These are phyloP conservation scores for Pezicula neosporulosa DNA, from an alignment of 2,329 filamentous ascomycete genomes.

Conservation along the genomic window DNA sequence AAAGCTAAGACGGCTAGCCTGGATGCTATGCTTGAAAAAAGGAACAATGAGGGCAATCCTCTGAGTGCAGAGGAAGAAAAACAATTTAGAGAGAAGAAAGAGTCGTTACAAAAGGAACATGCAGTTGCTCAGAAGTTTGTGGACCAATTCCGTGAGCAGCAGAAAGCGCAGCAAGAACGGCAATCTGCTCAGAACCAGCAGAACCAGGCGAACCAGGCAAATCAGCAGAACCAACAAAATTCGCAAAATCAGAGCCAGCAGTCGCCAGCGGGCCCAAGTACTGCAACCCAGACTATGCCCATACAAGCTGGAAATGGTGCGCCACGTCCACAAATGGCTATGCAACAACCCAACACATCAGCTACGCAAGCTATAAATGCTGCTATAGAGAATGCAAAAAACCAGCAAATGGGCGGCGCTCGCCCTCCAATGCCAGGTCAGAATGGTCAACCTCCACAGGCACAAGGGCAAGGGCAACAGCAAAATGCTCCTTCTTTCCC, in stretches of 20 bases:
- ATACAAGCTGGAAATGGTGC: conserved; percentile 13
- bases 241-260: not conserved
- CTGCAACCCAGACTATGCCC: conserved; percentile 1
- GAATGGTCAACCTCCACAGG: conserved; percentile 12
- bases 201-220: conserved; percentile 5
- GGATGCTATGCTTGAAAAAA: conserved; percentile 39
- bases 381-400: conserved; percentile 29
- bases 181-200: conserved; percentile 23
- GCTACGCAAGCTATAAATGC: conserved; percentile 30
- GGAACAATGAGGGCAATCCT: conserved; percentile 38
- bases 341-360: conserved; percentile 21
- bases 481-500: conserved; percentile 15
- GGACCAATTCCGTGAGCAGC: conserved; percentile 39
- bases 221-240: not conserved
- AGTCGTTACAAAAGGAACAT: conserved; percentile 41
- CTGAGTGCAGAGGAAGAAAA: conserved; percentile 45
- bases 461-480: conserved; percentile 13
- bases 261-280: not conserved
- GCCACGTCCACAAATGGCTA: conserved; percentile 23
- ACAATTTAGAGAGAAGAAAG: conserved; percentile 40
- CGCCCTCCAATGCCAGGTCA: conserved; percentile 20
- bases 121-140: conserved; percentile 45
- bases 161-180: conserved; percentile 8
- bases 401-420: conserved; percentile 26
- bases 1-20: conserved; percentile 38